A percentile compares a stretch with the other conserved stretches of the same genome.
These are phyloP conservation scores for Marchantia paleacea DNA, from an alignment of 225 moss, liverwort and hornwort species.

Conservation along the genomic window DNA sequence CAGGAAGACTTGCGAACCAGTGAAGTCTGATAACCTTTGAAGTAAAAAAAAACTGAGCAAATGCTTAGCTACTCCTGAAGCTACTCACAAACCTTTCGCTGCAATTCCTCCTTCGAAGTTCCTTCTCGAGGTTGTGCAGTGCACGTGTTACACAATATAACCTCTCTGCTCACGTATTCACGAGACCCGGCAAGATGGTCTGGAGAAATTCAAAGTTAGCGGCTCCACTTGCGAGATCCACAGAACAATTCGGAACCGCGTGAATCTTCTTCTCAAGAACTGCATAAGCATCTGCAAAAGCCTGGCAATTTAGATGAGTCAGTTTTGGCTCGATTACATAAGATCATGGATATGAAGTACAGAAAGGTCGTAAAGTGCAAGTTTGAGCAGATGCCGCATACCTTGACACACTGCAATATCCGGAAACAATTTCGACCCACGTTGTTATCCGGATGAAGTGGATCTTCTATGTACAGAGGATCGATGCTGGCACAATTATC, in stretches of 20 bases:
- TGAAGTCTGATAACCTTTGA: too few species aligned
- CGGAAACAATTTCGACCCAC: constrained; percentile 92
- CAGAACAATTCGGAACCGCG: constrained; percentile 47
- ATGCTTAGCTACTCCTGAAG: neutral
- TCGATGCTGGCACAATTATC: constrained; percentile 60
- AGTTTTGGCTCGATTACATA: neutral
- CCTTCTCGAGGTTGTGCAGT: neutral
- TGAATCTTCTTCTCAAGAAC: constrained; percentile 71
- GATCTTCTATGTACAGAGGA: constrained; percentile 90
- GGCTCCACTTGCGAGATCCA: constrained; percentile 47
- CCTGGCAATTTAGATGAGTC: constrained; percentile 42
- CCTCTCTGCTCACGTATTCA: constrained; percentile 39
- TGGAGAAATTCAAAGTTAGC: constrained; percentile 65
- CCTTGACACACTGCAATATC: constrained; percentile 87
- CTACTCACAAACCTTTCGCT: neutral
- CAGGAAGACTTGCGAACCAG: too few species aligned
- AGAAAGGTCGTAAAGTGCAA: neutral
- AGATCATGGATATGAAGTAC: too few species aligned
- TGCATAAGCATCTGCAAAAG: constrained; percentile 83
- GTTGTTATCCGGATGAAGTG: constrained; percentile 78
- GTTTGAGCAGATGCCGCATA: constrained; percentile 6
- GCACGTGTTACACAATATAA: neutral
- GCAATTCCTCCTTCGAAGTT: too few species aligned
- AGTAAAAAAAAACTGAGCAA: too few species aligned
- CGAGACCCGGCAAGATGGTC: constrained; percentile 71